phyloP scores from a whole-genome alignment of 176 grass and related monocot species.

The Paspalum vaginatum region DNA sequence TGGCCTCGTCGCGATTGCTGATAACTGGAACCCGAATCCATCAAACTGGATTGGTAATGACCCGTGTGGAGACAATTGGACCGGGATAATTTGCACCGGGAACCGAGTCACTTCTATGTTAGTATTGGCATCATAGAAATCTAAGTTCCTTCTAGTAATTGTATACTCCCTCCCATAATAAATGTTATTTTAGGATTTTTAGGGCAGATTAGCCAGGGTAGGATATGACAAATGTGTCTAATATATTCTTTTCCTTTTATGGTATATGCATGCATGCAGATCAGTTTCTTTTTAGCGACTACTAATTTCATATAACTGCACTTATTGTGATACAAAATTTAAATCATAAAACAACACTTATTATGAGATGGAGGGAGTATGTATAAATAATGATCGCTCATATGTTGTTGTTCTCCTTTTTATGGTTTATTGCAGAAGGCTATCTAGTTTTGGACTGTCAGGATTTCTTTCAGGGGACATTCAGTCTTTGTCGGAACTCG shows the following conservation, averaged over 20 bases:
- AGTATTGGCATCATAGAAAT: slow-evolving; percentile 26
- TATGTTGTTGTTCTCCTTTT: not conserved
- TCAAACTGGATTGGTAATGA: slow-evolving; percentile 78
- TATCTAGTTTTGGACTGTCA: slow-evolving; percentile 63
- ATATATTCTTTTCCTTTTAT: too few relatives aligned
- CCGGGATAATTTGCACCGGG: slow-evolving; percentile 51
- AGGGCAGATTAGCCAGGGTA: too few relatives aligned
- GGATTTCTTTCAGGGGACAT: slow-evolving; percentile 82
- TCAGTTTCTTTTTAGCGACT: too few relatives aligned
- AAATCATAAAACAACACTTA: too few relatives aligned
- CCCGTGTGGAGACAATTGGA: slow-evolving; percentile 74
- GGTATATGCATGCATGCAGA: too few relatives aligned
- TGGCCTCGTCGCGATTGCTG: slow-evolving; percentile 49
- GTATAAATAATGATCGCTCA: not conserved
- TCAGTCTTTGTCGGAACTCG: slow-evolving; percentile 51
- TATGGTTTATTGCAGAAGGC: slow-evolving; percentile 49
- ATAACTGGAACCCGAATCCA: slow-evolving; percentile 46
- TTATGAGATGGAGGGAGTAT: too few relatives aligned
- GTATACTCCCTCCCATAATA: too few relatives aligned
- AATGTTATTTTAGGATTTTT: too few relatives aligned
- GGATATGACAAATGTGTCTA: too few relatives aligned
- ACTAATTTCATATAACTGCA: too few relatives aligned
- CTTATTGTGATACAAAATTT: too few relatives aligned
- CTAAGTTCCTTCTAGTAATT: not conserved
- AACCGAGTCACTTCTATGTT: slow-evolving; percentile 58